Evolutionary conservation across 345 rosid genomes (phyloP), one percentile per base, ranked within the genome.

Genomic region (Eucalyptus curtisii): DNA sequence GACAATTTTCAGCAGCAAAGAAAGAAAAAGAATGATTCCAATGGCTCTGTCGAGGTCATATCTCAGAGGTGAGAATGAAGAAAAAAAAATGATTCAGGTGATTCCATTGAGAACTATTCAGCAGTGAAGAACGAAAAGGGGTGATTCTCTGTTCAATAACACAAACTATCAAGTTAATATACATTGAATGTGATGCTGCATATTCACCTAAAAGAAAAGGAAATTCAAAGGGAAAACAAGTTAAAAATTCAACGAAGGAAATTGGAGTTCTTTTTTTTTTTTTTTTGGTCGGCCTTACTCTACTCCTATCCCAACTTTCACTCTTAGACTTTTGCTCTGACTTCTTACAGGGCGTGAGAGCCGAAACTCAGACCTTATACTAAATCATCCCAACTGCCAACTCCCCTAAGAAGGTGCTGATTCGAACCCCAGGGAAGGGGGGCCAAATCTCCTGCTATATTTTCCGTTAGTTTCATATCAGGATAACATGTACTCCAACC

Each of bases 351-450:
- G 1, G 57, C 25, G 0, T 52, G 25, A 52, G 0, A 52, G 25
- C 25, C 25, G 1, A 52, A 52, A 52, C 25, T 10, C 57, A 20
- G 0, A 52, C 10, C 2, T 52, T 0, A 52, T 20, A 52, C 2
- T 52, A 20, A 52, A 52, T 52, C 25, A 52, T 20, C 57, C 25
- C 25, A 2, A 52, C n/a, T 1, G 10, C 57, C 57, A 52, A 20
- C 57, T 20, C 4, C 0, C 10, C 10, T 52, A 20, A 52, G 10
- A 52, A 52, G 57, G 57, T 52, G 2, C 10, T 10, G 57, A 52
- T 52, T 52, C 5, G 57, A 52, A 52, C 10, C 57, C 57, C 10
- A 19, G 57, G 10, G 25, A 52, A 52, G 25, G 57, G 57, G 57
- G 25, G 57, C 25, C 25, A 31, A 71, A 33, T 86, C 86, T 31